Evolutionary conservation across 352 stramenopile species (phyloP).

Genomic region (Thraustochytrium striatum): DNA sequence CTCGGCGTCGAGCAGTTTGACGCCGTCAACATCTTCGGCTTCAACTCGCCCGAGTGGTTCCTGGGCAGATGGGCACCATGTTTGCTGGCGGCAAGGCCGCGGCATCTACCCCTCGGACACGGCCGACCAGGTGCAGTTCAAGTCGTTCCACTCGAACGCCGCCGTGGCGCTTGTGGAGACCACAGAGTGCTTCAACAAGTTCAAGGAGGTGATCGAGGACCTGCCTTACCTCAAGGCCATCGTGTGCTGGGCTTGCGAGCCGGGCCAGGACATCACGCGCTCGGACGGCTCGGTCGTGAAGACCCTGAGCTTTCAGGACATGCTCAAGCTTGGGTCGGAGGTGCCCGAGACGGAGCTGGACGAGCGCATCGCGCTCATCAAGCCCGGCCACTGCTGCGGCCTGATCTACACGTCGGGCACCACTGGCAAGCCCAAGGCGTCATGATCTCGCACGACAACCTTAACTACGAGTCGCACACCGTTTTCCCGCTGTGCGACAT

Average conservation of each 20-base stretch:
- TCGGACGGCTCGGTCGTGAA: conserved; percentile 39
- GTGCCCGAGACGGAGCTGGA: conserved; percentile 46
- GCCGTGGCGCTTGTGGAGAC: conserved; percentile 72
- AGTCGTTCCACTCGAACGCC: conserved; percentile 68
- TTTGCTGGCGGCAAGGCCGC: conserved; percentile 68
- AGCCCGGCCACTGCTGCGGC: conserved; percentile 50
- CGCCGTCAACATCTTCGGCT: conserved; percentile 70
- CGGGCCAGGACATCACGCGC: conserved; percentile 52
- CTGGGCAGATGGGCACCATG: conserved; percentile 70
- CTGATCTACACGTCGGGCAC: conserved; percentile 63
- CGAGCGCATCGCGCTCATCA: conserved; percentile 39
- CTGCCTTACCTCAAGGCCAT: conserved; percentile 67
- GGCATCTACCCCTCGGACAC: conserved; percentile 77
- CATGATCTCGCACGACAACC: conserved; percentile 56
- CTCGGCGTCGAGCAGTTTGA: conserved; percentile 67
- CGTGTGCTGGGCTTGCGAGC: conserved; percentile 62
- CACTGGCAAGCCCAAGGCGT: conserved; percentile 55
- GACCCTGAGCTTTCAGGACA: conserved; percentile 54
- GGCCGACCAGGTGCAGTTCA: conserved; percentile 67
- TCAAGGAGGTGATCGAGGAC: conserved; percentile 63
- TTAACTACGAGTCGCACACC: conserved; percentile 44
- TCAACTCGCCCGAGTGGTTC: conserved; percentile 78
- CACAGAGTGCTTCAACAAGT: conserved; percentile 67
- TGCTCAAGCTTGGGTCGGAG: conserved; percentile 53
- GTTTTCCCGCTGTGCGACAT: conserved; percentile 54